Conservation (phyloP, 768 basidiomycete genomes). For the Thelephora ganbajun region DNA sequence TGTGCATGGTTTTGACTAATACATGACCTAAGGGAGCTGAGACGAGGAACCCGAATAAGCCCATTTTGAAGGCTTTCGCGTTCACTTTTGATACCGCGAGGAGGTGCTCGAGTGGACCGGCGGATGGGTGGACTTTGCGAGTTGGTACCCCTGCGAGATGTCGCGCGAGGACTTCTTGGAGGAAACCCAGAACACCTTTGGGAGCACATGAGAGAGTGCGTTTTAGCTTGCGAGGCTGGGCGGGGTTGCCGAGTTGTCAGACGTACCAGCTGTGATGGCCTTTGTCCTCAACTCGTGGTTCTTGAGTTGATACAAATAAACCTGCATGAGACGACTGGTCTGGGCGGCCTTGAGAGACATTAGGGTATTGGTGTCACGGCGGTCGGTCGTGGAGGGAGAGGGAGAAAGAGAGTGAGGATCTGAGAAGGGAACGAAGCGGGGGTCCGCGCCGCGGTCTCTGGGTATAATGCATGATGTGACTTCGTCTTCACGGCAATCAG, state of each 20-base stretch:
- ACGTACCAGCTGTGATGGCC: slow-evolving; percentile 55
- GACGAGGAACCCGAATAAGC: slow-evolving; percentile 67
- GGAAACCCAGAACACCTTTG: slow-evolving; percentile 24
- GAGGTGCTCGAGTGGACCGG: slow-evolving; percentile 34
- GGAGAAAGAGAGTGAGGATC: no score
- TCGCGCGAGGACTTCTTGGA: slow-evolving; percentile 75
- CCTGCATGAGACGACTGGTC: slow-evolving; percentile 39
- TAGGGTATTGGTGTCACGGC: slow-evolving; percentile 6
- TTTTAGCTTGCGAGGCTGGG: not conserved
- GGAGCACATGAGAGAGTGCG: not conserved
- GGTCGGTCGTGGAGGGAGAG: not conserved
- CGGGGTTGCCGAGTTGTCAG: not conserved
- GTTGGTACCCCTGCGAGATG: slow-evolving; percentile 50
- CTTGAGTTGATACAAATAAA: slow-evolving; percentile 56
- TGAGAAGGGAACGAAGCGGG: not conserved
- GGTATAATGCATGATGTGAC: not conserved
- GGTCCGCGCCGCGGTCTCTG: not conserved
- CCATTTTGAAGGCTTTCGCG: slow-evolving; percentile 70
- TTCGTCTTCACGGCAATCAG: no score
- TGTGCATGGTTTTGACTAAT: slow-evolving; percentile 61
- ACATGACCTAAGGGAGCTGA: slow-evolving; percentile 73
- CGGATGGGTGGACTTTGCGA: slow-evolving; percentile 34
- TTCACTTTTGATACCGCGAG: slow-evolving; percentile 49
- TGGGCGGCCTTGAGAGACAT: slow-evolving; percentile 11
- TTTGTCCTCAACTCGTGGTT: slow-evolving; percentile 69